Base-by-base conservation (phyloP, 1,284 basidiomycete genomes). In the Malassezia furfur region DNA sequence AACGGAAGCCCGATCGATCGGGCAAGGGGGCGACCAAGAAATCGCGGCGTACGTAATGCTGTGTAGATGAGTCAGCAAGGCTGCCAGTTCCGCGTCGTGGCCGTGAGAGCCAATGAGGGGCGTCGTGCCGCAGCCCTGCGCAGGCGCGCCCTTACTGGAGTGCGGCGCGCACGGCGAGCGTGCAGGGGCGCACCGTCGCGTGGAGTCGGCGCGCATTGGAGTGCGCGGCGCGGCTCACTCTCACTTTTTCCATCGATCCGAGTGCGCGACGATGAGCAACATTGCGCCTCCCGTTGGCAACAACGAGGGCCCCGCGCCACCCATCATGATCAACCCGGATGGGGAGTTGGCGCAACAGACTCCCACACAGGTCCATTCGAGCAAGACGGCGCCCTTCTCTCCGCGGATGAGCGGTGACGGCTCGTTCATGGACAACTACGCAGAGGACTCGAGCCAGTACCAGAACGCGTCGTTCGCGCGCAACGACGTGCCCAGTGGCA, bases 21-120 rank as follows among this genome's bases (percentile, higher is more conserved):
- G 45, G 28, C 10, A 47, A 35, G 31, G 31, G 45, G 11, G 17
- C 31, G 10, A 19, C 15, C 11, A 47, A 22, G n/a, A 47, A 47
- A 25, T 3, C 45, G 8, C 15, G 28, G 25, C 45, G 45, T 36
- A 36, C 31, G 22, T 47, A 47, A 47, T 47, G 45, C 45, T n/a
- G 15, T 47, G 32, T 35, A 28, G 22, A 21, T 47, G 21, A 47
- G 45, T 47, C 30, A 47, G 45, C 45, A 47, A 21, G n/a, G 9
- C 4, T 1, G 22, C 17, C 21, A 7, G 25, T 3, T 28, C 25
- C 25, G 25, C 25, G 7, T 28, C 25, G 25, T 7, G 25, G 25
- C 25, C 3, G 25, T 28, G 25, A 28, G 4, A 28, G 25, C 25
- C 25, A 28, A 28, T 28, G 25, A 28, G 25, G 7, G 25, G 25